Percentiles rank a stretch among this genome's conserved stretches.
phyloP scores from a whole-genome alignment of 1,139 yeast species.

The Scheffersomyces lignicola region DNA sequence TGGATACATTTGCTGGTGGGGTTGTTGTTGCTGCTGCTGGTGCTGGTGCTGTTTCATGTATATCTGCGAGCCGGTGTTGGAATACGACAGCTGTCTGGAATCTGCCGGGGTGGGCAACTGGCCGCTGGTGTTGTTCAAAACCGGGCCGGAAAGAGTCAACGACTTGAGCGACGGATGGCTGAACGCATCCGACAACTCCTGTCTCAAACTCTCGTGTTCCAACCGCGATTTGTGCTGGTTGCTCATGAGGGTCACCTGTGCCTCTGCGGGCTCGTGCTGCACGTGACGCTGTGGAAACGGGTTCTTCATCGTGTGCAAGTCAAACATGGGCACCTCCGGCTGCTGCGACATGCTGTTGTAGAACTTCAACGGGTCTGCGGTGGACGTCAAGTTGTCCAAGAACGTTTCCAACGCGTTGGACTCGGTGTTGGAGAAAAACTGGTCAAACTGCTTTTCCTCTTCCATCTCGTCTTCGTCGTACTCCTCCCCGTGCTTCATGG shows the following conservation, averaged over 20 bases:
- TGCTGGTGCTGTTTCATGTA: neutral
- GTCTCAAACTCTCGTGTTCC: slow-evolving; percentile 22
- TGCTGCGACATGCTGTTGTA: slow-evolving; percentile 17
- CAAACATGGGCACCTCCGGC: slow-evolving; percentile 15
- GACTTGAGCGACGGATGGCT: slow-evolving; percentile 24
- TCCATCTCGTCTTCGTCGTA: slow-evolving; percentile 14
- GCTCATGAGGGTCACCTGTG: slow-evolving; percentile 6
- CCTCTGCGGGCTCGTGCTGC: slow-evolving; percentile 5
- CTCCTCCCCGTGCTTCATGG: slow-evolving; percentile 3
- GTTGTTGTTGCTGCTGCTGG: slow-evolving; percentile 3
- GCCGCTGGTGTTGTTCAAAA: neutral
- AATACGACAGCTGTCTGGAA: slow-evolving; percentile 25
- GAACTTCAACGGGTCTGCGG: slow-evolving; percentile 32
- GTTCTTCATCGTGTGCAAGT: slow-evolving; percentile 33
- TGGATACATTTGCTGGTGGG: neutral
- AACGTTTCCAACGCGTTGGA: slow-evolving; percentile 46
- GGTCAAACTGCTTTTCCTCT: slow-evolving; percentile 37
- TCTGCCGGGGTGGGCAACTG: slow-evolving; percentile 42
- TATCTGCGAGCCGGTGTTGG: slow-evolving; percentile 1
- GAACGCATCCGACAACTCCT: slow-evolving; percentile 39
- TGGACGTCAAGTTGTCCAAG: slow-evolving; percentile 43
- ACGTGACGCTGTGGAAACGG: slow-evolving; percentile 10
- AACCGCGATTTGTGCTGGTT: neutral
- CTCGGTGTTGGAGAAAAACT: slow-evolving; percentile 47
- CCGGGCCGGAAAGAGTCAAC: neutral